Base-by-base conservation (phyloP, 768 basidiomycete species). In the Exidia glandulosa region DNA sequence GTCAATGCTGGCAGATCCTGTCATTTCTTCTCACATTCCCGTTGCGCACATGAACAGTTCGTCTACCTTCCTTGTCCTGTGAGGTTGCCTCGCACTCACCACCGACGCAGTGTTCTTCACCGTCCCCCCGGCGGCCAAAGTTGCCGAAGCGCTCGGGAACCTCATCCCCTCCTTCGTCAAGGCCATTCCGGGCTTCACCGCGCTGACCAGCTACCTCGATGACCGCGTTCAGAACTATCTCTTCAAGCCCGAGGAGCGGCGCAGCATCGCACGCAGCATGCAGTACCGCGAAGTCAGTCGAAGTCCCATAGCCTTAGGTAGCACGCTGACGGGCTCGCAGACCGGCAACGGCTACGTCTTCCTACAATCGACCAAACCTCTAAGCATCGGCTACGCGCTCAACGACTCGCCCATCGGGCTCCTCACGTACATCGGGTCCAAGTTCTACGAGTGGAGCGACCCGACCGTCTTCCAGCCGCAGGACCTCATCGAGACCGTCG, bases 361-460 rank as follows among this genome's bases (percentile, higher is more conserved):
- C 12, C 9, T 45, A 45, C 41, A 45, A 23, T 10, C 41, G 19
- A 45, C 41, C 9, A 45, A 66, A 63, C 65, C 65, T 14, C 56
- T 61, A 32, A 66, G 63, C 25, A 66, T 66, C 29, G 65, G 65
- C 16, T 58, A 62, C 23, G 61, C 65, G 27, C 41, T 66, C 27
- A 31, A 56, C 33, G 59, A 55, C 30, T 63, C 63, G 13, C 65
- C 65, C 3, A 23, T 66, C 10, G 58, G 61, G 16, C 37, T 64
- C 12, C 63, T 66, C 13, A 58, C 63, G 9, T 66, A 66, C 48
- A 66, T 66, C 45, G 65, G 65, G 12, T 63, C 64, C 47, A 66
- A 66, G 41, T 58, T 66, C 29, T 59, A 62, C 33, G 55, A 58
- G 25, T 66, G 65, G 65, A 64, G 64, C 33, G 65, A 66, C 56